Evolutionary conservation across 352 stramenopile genomes (phyloP).

Genomic region (Globisporangium nodosum): DNA sequence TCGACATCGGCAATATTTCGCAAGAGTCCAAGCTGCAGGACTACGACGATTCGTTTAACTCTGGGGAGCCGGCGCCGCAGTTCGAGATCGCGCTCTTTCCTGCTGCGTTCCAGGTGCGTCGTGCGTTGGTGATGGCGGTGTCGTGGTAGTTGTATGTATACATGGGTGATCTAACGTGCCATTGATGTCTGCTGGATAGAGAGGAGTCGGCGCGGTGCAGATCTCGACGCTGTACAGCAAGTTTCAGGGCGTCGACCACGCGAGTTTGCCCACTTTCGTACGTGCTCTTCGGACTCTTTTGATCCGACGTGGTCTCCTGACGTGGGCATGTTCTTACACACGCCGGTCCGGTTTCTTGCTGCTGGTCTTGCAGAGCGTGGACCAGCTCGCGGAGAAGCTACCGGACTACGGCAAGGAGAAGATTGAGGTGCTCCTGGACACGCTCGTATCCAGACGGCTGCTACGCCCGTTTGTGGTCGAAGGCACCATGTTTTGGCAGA

Average conservation of each 20-base stretch:
- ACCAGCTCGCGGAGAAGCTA: slow-evolving; percentile 63
- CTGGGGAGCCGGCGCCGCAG: slow-evolving; percentile 52
- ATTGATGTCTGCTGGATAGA: slow-evolving; percentile 21
- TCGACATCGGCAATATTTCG: slow-evolving; percentile 63
- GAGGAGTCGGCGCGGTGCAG: slow-evolving; percentile 70
- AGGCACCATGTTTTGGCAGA: slow-evolving; percentile 85
- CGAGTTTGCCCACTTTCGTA: slow-evolving; percentile 54
- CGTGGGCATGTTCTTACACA: slow-evolving; percentile 7
- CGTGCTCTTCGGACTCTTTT: slow-evolving; percentile 13
- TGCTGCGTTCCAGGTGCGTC: slow-evolving; percentile 60
- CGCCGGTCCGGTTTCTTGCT: background rate
- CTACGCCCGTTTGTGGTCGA: slow-evolving; percentile 80
- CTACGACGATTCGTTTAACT: slow-evolving; percentile 67
- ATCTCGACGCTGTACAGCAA: slow-evolving; percentile 84
- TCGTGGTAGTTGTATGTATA: background rate
- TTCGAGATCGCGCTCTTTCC: slow-evolving; percentile 75
- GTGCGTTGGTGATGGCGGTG: background rate
- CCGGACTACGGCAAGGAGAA: slow-evolving; percentile 61
- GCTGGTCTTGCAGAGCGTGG: slow-evolving; percentile 39
- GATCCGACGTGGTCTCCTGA: slow-evolving; percentile 5
- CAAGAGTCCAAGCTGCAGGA: slow-evolving; percentile 60
- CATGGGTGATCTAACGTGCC: background rate
- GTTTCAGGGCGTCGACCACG: slow-evolving; percentile 52
- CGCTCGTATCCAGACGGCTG: slow-evolving; percentile 63
- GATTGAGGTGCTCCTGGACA: slow-evolving; percentile 76